A percentile compares a stretch with the other conserved stretches of the same genome.
These are phyloP conservation scores for Naganishia vishniacii DNA, from an alignment of 768 basidiomycete species.

Conservation along the genomic window DNA sequence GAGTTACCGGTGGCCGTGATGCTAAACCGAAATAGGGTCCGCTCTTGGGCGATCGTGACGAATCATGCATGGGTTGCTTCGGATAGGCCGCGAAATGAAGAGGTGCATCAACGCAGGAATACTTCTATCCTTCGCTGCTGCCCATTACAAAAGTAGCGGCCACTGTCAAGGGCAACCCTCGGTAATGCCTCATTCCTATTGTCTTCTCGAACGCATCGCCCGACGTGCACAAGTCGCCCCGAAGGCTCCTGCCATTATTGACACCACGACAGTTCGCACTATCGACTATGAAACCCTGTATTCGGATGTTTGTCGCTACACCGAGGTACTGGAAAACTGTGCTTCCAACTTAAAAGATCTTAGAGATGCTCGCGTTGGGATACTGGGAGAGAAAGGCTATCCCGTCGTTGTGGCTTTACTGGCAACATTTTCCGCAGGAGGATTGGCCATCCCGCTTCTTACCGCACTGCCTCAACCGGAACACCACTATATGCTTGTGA, in stretches of 20 bases:
- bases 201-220: conserved; percentile 21
- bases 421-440: conserved; percentile 33
- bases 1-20: no score
- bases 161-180: no score
- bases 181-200: conserved; percentile 21
- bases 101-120: no score
- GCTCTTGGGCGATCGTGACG: no score
- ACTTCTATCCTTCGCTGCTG: no score
- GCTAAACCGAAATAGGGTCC: no score
- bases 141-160: no score
- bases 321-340: conserved; percentile 5
- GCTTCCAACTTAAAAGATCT: neutral
- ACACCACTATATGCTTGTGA: conserved; percentile 37
- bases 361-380: conserved; percentile 20
- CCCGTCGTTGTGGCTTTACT: conserved; percentile 28
- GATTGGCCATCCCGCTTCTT: conserved; percentile 38
- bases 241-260: conserved; percentile 28
- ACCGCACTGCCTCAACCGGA: conserved; percentile 39
- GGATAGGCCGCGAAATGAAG: no score
- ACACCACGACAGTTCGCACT: conserved; percentile 3
- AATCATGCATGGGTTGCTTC: no score
- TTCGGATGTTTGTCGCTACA: conserved; percentile 20
- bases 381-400: conserved; percentile 32
- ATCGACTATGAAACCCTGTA: conserved; percentile 25
- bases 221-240: conserved; percentile 16